phyloP scores from a whole-genome alignment of 306 rosid species.

The Quercus ilex region DNA sequence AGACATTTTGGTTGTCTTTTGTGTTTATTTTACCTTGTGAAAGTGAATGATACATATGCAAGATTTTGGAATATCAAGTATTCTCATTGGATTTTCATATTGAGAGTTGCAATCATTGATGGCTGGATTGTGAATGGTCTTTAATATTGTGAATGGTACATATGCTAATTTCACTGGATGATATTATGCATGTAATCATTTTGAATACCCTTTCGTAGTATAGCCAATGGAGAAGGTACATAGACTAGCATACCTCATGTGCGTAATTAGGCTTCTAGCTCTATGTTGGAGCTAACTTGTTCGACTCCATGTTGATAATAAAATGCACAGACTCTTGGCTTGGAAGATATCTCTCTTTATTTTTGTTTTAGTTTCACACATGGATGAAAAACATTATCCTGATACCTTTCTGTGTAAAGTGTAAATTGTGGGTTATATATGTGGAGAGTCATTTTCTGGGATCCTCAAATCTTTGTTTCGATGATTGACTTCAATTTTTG shows the following conservation, averaged over 20 bases:
- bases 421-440: not conserved
- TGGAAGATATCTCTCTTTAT: conserved; percentile 92
- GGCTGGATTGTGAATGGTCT: no score
- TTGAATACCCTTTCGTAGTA: not conserved
- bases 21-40: no score
- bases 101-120: no score
- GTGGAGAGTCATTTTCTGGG: not conserved
- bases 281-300: not conserved
- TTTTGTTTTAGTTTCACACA: conserved; percentile 66
- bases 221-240: not conserved
- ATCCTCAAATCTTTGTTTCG: not conserved
- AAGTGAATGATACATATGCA: no score
- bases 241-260: not conserved
- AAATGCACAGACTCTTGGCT: not conserved
- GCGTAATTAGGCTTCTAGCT: not conserved
- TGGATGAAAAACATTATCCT: not conserved
- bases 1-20: no score
- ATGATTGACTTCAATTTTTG: not conserved
- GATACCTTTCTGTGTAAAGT: not conserved
- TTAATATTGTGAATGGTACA: no score
- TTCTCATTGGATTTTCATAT: no score
- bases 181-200: not conserved
- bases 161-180: not conserved
- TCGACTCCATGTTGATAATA: not conserved
- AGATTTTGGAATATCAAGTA: no score